Evolutionary conservation across 306 rosid species (phyloP).

Genomic region (Ziziphus jujuba): DNA sequence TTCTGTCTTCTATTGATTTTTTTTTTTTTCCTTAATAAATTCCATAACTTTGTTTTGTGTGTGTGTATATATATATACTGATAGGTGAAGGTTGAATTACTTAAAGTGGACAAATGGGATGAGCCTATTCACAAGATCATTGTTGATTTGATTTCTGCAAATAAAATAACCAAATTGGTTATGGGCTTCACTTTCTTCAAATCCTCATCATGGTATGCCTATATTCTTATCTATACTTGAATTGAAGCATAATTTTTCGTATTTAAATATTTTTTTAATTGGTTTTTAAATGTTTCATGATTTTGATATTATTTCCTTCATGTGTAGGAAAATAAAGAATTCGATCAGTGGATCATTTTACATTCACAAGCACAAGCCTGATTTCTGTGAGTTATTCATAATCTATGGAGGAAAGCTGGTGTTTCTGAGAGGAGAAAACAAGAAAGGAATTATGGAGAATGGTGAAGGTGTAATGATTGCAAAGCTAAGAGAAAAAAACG

Average conservation of each 20-base stretch:
- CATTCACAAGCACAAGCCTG: conserved; percentile 66
- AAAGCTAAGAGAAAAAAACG: conserved; percentile 48
- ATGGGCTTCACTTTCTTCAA: conserved; percentile 78
- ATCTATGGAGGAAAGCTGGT: conserved; percentile 78
- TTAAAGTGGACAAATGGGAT: conserved; percentile 53
- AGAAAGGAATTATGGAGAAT: conserved; percentile 72
- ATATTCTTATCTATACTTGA: no score
- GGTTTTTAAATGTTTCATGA: background rate
- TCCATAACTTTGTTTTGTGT: conserved; percentile 1
- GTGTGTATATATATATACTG: background rate
- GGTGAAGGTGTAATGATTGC: conserved; percentile 67
- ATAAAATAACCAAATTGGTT: conserved; percentile 64
- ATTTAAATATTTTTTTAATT: background rate
- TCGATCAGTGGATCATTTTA: conserved; percentile 71
- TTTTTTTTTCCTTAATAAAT: background rate
- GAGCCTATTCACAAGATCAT: conserved; percentile 61
- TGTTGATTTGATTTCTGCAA: conserved; percentile 51
- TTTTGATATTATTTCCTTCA: no score
- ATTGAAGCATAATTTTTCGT: background rate
- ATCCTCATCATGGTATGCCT: conserved; percentile 46
- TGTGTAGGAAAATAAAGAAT: conserved; percentile 65
- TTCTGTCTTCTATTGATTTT: background rate
- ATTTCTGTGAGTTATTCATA: conserved; percentile 62
- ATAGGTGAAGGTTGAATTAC: conserved; percentile 62
- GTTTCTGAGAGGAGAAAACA: conserved; percentile 55